Base-by-base conservation (phyloP, 306 rosid species). In the Medicago ruthenica region DNA sequence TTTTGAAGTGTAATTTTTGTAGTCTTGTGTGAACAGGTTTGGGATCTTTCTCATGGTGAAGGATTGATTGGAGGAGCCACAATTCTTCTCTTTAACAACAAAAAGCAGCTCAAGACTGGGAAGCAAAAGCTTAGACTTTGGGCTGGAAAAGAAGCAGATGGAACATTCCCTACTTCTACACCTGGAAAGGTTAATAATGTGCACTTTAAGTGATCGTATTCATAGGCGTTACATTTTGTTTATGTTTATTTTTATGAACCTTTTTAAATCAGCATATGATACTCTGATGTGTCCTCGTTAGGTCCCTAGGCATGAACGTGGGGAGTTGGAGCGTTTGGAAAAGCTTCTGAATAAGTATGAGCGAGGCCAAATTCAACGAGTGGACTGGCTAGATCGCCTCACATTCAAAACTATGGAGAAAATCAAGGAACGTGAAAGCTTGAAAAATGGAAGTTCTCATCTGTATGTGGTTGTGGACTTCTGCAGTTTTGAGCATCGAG, bases 11-110 rank as follows among this genome's bases (percentile, higher is more conserved):
- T 54, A 17, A 59, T 59, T n/a, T 70, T 66, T 50, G 47, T 42
- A 45, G 59, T 76, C 59, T 57, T 82, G 70, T 55, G 12, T 70
- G 12, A 84, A 22, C 76, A 95, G 99, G 99, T 92, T 83, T 95
- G 96, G 96, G 99, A 95, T 84, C 97, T 95, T 70, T 95, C 99
- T 13, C 87, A 86, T 57, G 96, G 97, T 58, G 93, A 92, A 82
- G 97, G 88, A 73, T 86, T 95, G 87, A 88, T 95, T 77, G 99
- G 99, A 73, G 99, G 99, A 74, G 95, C 99, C 31, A 95, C 97
- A 21, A 89, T 92, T 81, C 85, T 89, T 89, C 96, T 95, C 53
- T 95, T 95, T 76, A 92, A 90, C 83, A 89, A 63, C 79, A 92
- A 92, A 83, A 91, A 84, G 79, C 97, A 95, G 83, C 97, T 95